A percentile compares a stretch with the other conserved stretches of the same genome.
Evolutionary conservation across 768 basidiomycete genomes (phyloP).

Genomic region (Suillus clintonianus): DNA sequence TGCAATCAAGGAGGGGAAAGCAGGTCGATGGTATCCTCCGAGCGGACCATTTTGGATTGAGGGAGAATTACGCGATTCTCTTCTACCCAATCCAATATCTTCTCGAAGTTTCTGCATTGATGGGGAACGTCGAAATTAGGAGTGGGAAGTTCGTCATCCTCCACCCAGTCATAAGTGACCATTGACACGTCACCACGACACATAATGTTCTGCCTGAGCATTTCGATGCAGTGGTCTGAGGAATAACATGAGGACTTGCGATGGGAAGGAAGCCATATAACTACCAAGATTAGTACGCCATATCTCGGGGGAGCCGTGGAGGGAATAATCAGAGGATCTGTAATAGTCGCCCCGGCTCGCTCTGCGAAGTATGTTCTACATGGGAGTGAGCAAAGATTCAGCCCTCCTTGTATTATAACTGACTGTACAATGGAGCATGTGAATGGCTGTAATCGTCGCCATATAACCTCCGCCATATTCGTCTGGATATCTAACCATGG

Average conservation of each 20-base stretch:
- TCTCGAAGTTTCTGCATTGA: not conserved
- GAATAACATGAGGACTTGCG: not conserved
- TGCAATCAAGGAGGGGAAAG: not conserved
- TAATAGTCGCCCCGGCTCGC: slow-evolving; percentile 8
- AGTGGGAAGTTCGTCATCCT: not conserved
- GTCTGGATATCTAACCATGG: slow-evolving; percentile 6
- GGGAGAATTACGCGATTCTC: not conserved
- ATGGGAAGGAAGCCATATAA: not conserved
- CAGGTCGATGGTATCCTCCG: not conserved
- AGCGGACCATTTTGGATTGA: not conserved
- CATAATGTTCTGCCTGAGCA: slow-evolving; percentile 10
- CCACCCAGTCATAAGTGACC: slow-evolving; percentile 11
- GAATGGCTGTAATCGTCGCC: slow-evolving; percentile 5
- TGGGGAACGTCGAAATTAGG: not conserved
- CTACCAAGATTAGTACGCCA: slow-evolving; percentile 9
- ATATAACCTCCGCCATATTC: slow-evolving; percentile 15
- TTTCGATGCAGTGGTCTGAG: slow-evolving; percentile 11
- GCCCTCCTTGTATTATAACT: not conserved
- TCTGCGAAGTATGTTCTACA: slow-evolving; percentile 11
- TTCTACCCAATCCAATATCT: not conserved
- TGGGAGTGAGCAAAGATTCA: not conserved
- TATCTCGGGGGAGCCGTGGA: slow-evolving; percentile 4
- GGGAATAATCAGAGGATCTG: slow-evolving; percentile 3
- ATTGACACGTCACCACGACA: slow-evolving; percentile 9
- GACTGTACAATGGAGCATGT: slow-evolving; percentile 11